Conservation (phyloP, 495 filamentous ascomycete genomes). For the Lentithecium fluviatile region DNA sequence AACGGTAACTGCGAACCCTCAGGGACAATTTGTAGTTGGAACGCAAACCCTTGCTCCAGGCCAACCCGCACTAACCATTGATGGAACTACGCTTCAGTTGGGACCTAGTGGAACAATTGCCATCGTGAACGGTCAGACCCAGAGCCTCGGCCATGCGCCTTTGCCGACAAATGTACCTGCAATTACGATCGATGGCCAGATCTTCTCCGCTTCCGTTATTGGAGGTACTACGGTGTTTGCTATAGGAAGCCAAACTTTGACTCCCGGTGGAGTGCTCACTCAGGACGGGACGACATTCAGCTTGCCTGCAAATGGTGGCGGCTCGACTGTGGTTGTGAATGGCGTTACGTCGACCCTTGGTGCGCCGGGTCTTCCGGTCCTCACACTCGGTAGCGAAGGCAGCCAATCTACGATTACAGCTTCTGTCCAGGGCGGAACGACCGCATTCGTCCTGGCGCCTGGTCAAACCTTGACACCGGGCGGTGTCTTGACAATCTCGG, state of each 20-base stretch:
- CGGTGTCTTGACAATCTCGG: constrained; percentile 15
- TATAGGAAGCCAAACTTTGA: constrained; percentile 6
- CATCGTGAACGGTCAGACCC: constrained; percentile 29
- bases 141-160: constrained; percentile 24
- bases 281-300: constrained; percentile 25
- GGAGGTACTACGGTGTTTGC: constrained; percentile 14
- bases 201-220: constrained; percentile 33
- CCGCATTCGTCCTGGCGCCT: constrained; percentile 8
- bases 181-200: constrained; percentile 36
- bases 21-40: constrained; percentile 32
- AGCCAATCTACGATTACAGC: constrained; percentile 29
- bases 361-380: constrained; percentile 18
- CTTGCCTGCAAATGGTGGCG: constrained; percentile 1
- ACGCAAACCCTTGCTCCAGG: constrained; percentile 26
- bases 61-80: constrained; percentile 18
- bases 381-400: constrained; percentile 32
- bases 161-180: constrained; percentile 22
- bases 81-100: constrained; percentile 24
- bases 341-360: constrained; percentile 8
- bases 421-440: constrained; percentile 17
- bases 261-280: constrained; percentile 27
- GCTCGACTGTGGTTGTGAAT: constrained; percentile 13
- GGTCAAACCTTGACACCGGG: constrained; percentile 23
- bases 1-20: constrained; percentile 29
- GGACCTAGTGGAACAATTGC: constrained; percentile 34